Conservation (phyloP, 257 asterid genomes). For the Solanum virginianum region DNA sequence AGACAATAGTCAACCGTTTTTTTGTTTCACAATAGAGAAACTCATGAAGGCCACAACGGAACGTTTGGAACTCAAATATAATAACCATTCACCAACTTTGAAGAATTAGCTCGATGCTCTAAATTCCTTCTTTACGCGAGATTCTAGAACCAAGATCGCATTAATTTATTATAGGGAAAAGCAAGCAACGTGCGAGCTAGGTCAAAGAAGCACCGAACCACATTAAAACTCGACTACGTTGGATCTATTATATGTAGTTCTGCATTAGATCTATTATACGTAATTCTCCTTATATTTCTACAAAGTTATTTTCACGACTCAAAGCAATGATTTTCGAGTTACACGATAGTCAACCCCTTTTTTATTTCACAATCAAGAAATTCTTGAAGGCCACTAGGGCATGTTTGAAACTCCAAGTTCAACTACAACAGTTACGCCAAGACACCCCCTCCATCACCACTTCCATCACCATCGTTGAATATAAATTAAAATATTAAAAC, state of each 20-base stretch:
- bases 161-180: neutral
- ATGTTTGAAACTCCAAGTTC: too few species aligned
- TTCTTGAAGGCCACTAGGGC: neutral
- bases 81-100: neutral
- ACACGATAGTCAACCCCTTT: neutral
- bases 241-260: too few species aligned
- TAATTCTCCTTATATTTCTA: neutral
- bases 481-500: neutral
- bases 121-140: neutral
- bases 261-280: neutral
- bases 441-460: neutral
- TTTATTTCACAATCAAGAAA: neutral
- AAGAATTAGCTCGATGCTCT: neutral
- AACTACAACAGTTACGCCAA: neutral
- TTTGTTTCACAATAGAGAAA: neutral
- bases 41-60: neutral
- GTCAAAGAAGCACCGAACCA: neutral
- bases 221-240: too few species aligned
- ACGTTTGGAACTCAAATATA: too few species aligned
- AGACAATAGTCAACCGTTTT: neutral
- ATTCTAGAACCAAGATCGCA: neutral
- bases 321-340: neutral
- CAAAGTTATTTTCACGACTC: neutral
- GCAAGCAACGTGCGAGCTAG: neutral
- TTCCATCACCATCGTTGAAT: neutral